Conservation (phyloP, 2,329 filamentous ascomycete genomes). For the Colletotrichum paranaense region DNA sequence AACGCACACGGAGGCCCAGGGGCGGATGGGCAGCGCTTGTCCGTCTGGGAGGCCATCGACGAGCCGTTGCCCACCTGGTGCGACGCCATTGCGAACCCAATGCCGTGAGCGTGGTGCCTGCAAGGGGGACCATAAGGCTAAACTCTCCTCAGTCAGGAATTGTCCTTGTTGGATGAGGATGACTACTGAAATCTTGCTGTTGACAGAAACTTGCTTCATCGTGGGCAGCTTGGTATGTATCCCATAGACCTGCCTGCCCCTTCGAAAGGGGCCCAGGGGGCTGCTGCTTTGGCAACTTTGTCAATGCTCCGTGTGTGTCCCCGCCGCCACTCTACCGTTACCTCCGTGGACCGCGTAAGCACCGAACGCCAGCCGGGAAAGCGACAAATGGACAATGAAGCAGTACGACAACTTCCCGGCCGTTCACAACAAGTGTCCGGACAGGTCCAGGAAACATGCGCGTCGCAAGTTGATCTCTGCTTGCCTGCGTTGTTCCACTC, state of each 20-base stretch:
- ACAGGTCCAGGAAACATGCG: not conserved
- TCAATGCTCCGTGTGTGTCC: not conserved
- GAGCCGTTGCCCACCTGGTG: not conserved
- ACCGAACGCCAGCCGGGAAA: not conserved
- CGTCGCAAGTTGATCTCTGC: conserved; percentile 3
- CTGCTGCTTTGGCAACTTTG: not conserved
- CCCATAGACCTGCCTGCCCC: too few relatives aligned
- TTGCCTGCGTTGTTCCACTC: conserved; percentile 12
- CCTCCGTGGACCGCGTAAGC: conserved; percentile 9
- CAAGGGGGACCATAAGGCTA: not conserved
- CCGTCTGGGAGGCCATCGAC: conserved; percentile 7
- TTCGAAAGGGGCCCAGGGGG: not conserved
- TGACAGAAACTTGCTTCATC: not conserved
- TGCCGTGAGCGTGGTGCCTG: not conserved
- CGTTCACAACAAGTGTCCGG: not conserved
- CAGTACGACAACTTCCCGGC: not conserved
- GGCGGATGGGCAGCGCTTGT: not conserved
- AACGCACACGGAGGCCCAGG: conserved; percentile 9
- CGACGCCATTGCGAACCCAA: conserved; percentile 3
- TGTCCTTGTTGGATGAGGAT: not conserved
- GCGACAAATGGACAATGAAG: not conserved
- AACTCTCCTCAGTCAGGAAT: not conserved
- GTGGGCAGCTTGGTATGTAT: not conserved
- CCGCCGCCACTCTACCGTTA: conserved; percentile 14
- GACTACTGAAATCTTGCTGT: not conserved